Evolutionary conservation across 164 flowering plant genomes (phyloP), one percentile per base, ranked within the genome.

Genomic region (Vitis amurensis): DNA sequence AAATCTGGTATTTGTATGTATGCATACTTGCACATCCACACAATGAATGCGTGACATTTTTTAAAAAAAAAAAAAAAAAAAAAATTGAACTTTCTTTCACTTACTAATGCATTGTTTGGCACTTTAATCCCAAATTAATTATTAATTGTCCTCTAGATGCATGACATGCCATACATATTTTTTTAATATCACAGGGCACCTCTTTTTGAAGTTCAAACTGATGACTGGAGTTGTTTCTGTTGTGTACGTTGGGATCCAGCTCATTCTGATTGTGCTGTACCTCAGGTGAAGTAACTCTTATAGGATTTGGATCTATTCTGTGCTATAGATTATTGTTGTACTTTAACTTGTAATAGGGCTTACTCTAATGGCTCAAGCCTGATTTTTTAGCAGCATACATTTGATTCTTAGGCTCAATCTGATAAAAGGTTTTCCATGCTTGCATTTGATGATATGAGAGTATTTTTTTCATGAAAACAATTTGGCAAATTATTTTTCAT

Each of bases 191-290:
- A 49, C 83, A 95, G 99, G 88, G 98, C 98, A 71, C 99, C 98
- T 44, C 95, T 93, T 70, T 90, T 80, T 84, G 95, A 93, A 85
- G 86, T 85, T 69, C 99, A 93, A 84, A 88, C 93, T 67, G 93
- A 91, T 76, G 73, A 86, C 11, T 95, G 96, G 96, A 95, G 92
- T 55, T 95, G 99, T 80, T 95, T 90, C 60, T 68, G 86, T 65
- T 73, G 86, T 70, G 82, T 95, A 52, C 80, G 76, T 49, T 95
- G 98, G 99, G 97, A 93, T 80, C 97, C 97, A 77, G 50, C 72
- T 44, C 91, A 84, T 85, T 84, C 99, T 76, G 99, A 95, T 73
- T 95, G 99, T 85, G 90, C 97, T 66, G 99, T 85, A 47, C 91
- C 97, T 55, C 99, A 95, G 97, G 99, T 91, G 69, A 72, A 23